Base-by-base conservation (phyloP, 306 rosid species). In the Prunus fruticosa region DNA sequence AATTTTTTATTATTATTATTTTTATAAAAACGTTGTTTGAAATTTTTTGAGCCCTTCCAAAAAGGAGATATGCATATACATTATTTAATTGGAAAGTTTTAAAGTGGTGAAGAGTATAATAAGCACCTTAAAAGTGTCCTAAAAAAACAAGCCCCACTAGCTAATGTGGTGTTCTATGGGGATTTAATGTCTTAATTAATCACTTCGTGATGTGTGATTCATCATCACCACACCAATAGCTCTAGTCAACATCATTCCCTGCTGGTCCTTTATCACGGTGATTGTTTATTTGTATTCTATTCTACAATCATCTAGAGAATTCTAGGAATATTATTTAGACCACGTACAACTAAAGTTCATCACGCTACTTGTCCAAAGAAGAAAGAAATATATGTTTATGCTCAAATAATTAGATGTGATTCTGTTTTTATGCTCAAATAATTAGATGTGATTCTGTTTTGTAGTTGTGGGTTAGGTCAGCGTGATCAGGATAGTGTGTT, bases 181-280 rank as follows among this genome's bases (percentile, higher is more conserved):
- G 51, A 13, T 56, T 56, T 12, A 12, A 56, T 52, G 23, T 28
- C 61, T 58, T 58, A 58, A 23, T 58, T 22, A 58, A 20, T 50
- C 13, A 38, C 15, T 23, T 71, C 5, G 49, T 34, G 65, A 32
- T 20, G 34, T 28, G 25, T 56, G 65, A 62, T 56, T 72, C 66
- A 72, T 22, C 66, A 30, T 72, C 76, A 54, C n/a, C n/a, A n/a
- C n/a, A n/a, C 76, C 65, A 38, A 50, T 38, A 14, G 34, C 66
- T 41, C 52, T n/a, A 14, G 76, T 72, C 66, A 22, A 38, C 66
- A 72, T 72, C 76, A 72, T 38, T 72, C 65, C 65, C 16, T 8
- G 64, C 65, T 72, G 76, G 52, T 72, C 50, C 66, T 34, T 62
- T 72, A 72, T 72, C 32, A 13, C 13, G 52, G 34, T 22, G 76